A percentile compares a stretch with the other conserved stretches of the same genome.
These are phyloP conservation scores for Sutorius australiensis DNA, from an alignment of 768 basidiomycete genomes.

Conservation along the genomic window DNA sequence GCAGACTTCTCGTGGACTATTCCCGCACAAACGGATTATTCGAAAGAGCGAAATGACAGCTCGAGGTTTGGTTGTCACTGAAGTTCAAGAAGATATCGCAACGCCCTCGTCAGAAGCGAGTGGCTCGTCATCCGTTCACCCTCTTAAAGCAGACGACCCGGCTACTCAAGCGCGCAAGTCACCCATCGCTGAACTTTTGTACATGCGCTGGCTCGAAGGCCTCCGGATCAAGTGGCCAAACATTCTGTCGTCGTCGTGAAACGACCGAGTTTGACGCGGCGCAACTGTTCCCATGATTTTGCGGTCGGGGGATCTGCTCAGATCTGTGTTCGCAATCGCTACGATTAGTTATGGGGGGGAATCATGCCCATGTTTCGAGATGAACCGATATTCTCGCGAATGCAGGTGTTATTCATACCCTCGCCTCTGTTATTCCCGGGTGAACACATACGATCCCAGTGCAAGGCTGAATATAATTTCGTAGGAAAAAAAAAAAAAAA, in stretches of 20 bases:
- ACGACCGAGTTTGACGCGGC: neutral
- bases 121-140: slow-evolving; percentile 27
- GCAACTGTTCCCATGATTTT: neutral
- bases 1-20: slow-evolving; percentile 72
- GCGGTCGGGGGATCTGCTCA: neutral
- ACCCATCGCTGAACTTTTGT: slow-evolving; percentile 93
- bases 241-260: slow-evolving; percentile 40
- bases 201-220: slow-evolving; percentile 95
- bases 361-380: neutral
- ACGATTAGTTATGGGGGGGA: neutral
- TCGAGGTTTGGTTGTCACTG: slow-evolving; percentile 78
- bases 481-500: neutral
- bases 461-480: neutral
- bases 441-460: neutral
- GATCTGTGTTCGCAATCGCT: neutral
- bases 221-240: slow-evolving; percentile 88
- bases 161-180: slow-evolving; percentile 56
- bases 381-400: slow-evolving; percentile 2
- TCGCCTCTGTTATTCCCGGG: neutral
- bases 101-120: slow-evolving; percentile 41
- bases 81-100: slow-evolving; percentile 70
- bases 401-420: slow-evolving; percentile 3
- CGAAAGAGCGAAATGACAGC: slow-evolving; percentile 85
- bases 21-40: slow-evolving; percentile 74
- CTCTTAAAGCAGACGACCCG: slow-evolving; percentile 38